These are phyloP conservation scores for Diaporthe batatas DNA, from an alignment of 2,329 filamentous ascomycete species.

Conservation along the genomic window DNA sequence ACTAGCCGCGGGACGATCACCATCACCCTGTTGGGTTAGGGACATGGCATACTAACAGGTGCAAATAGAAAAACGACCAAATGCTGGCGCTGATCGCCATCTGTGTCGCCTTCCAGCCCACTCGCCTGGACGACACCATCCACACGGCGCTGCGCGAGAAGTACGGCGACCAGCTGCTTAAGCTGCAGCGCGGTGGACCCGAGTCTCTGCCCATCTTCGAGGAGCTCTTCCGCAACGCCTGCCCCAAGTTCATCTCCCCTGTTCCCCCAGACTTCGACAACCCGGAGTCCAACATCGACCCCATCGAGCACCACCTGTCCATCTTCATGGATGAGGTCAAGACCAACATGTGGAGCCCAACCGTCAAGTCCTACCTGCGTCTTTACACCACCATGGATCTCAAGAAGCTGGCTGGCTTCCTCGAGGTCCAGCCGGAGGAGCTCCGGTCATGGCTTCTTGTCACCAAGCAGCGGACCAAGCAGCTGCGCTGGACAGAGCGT, in stretches of 20 bases:
- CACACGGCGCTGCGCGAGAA: conserved; percentile 98
- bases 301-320: conserved; percentile 94
- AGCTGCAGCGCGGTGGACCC: conserved; percentile 95
- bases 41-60: neutral
- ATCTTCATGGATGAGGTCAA: conserved; percentile 99
- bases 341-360: conserved; percentile 98
- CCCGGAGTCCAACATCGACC: conserved; percentile 95
- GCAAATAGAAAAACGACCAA: conserved; percentile 89
- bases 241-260: conserved; percentile 99
- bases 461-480: conserved; percentile 98
- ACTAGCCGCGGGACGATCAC: neutral
- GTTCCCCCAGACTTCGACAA: conserved; percentile 98
- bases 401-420: conserved; percentile 96
- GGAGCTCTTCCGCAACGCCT: conserved; percentile 97
- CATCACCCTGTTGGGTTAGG: neutral
- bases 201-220: conserved; percentile 97
- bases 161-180: conserved; percentile 97
- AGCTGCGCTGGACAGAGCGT: conserved; percentile 93
- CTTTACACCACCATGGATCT: conserved; percentile 99
- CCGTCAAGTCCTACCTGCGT: conserved; percentile 97
- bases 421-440: conserved; percentile 97
- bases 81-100: conserved; percentile 99
- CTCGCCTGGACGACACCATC: conserved; percentile 97
- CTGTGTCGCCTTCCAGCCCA: conserved; percentile 98
- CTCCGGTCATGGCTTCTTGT: conserved; percentile 93